Conservation (phyloP, 441 rosid genomes). For the Macaranga tanarius region DNA sequence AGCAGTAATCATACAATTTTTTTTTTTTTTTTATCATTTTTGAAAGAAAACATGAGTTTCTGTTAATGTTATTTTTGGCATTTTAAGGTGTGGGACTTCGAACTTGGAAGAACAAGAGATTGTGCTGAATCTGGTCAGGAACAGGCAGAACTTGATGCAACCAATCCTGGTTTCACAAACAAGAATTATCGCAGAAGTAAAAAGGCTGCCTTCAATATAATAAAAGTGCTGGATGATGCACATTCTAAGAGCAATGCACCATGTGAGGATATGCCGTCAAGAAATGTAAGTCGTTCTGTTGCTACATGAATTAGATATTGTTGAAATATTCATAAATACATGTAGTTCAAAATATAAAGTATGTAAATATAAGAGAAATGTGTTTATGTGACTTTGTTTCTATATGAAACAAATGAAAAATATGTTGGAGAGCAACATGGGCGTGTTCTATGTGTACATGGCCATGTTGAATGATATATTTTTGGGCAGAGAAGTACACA, state of each 20-base stretch:
- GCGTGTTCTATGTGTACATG: too few relatives aligned
- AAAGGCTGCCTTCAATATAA: conserved; percentile 17
- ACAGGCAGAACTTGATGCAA: conserved; percentile 22
- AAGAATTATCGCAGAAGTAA: conserved; percentile 20
- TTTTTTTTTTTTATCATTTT: too few relatives aligned
- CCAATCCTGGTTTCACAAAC: conserved; percentile 16
- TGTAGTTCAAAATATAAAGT: too few relatives aligned
- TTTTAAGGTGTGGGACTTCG: conserved; percentile 42
- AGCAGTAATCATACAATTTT: too few relatives aligned
- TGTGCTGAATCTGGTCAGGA: conserved; percentile 23
- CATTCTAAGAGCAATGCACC: conserved; percentile 18
- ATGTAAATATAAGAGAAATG: too few relatives aligned
- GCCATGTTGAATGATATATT: too few relatives aligned
- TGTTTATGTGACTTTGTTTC: too few relatives aligned
- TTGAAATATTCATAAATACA: too few relatives aligned
- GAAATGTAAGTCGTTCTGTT: conserved; percentile 14
- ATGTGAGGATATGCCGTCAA: conserved; percentile 18
- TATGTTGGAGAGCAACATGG: too few relatives aligned
- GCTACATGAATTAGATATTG: background rate
- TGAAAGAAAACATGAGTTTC: background rate
- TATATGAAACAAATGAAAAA: too few relatives aligned
- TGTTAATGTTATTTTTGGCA: background rate
- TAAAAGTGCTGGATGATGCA: conserved; percentile 16
- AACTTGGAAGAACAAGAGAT: conserved; percentile 28
- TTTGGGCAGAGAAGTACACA: too few relatives aligned